Evolutionary conservation across 2,329 filamentous ascomycete genomes (phyloP).

Genomic region (Xylaria hypoxylon): DNA sequence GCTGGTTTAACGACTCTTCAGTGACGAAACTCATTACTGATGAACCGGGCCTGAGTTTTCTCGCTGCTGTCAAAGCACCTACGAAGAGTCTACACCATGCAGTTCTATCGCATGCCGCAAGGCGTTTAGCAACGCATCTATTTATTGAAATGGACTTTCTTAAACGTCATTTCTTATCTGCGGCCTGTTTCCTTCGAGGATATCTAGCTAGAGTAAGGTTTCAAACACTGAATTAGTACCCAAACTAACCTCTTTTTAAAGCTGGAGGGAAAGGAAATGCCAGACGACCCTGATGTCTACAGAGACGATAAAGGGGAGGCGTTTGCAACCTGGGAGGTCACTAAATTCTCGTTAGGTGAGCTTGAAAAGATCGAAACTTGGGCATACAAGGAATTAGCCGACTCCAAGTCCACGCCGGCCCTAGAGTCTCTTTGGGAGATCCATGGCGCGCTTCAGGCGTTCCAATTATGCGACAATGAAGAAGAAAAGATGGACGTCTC

Average conservation of each 20-base stretch:
- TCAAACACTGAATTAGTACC: neutral
- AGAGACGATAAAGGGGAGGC: slow-evolving; percentile 21
- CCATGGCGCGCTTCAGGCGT: slow-evolving; percentile 47
- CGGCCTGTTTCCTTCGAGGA: slow-evolving; percentile 47
- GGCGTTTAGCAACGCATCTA: slow-evolving; percentile 46
- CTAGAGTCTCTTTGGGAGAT: slow-evolving; percentile 49
- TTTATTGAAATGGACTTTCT: slow-evolving; percentile 48
- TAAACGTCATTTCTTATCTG: slow-evolving; percentile 47
- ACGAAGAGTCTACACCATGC: slow-evolving; percentile 43
- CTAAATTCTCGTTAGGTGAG: slow-evolving; percentile 40
- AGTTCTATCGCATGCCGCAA: slow-evolving; percentile 44
- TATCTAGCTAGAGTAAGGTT: slow-evolving; percentile 47
- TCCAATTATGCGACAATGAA: slow-evolving; percentile 45
- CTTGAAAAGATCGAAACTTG: slow-evolving; percentile 46
- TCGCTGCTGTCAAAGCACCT: slow-evolving; percentile 41
- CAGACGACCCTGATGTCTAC: slow-evolving; percentile 40
- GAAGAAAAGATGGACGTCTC: slow-evolving; percentile 43
- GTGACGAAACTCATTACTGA: slow-evolving; percentile 43
- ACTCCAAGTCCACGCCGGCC: slow-evolving; percentile 38
- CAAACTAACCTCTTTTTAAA: slow-evolving; percentile 38
- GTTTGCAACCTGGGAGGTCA: slow-evolving; percentile 40
- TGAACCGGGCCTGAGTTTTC: slow-evolving; percentile 36
- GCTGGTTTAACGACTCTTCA: slow-evolving; percentile 47
- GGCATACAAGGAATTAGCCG: slow-evolving; percentile 40
- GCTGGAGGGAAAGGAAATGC: slow-evolving; percentile 46